Percentiles rank a stretch among this genome's conserved stretches.
phyloP scores from a whole-genome alignment of 768 basidiomycete species.

The Tulasnella sp. region DNA sequence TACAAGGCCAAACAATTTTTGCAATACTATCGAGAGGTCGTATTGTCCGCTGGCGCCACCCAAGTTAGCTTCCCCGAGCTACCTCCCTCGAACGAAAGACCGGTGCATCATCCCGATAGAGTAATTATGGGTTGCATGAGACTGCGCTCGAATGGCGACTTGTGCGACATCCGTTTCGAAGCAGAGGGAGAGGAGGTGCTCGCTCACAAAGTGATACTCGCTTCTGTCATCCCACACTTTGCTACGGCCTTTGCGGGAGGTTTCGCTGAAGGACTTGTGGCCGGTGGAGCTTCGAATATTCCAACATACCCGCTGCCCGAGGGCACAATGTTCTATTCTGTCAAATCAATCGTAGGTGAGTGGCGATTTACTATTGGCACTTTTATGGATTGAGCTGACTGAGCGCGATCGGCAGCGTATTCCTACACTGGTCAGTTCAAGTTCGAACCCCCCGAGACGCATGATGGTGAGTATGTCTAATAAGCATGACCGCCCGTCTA shows the following conservation, averaged over 20 bases:
- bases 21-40: neutral
- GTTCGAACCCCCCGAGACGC: neutral
- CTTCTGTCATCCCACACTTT: slow-evolving; percentile 7
- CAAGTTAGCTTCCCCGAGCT: neutral
- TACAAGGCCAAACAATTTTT: neutral
- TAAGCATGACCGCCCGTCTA: too few relatives aligned
- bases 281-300: neutral
- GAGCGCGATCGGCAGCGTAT: neutral
- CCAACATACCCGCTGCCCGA: neutral
- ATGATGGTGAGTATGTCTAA: neutral
- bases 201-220: slow-evolving; percentile 8
- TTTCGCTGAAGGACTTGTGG: neutral
- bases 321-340: neutral
- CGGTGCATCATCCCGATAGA: neutral
- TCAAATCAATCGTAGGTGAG: slow-evolving; percentile 13
- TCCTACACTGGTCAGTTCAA: slow-evolving; percentile 1
- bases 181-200: neutral
- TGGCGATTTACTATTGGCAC: neutral
- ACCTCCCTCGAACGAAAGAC: neutral
- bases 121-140: neutral
- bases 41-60: neutral
- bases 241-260: neutral
- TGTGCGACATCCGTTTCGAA: slow-evolving; percentile 5
- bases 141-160: neutral
- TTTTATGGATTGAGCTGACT: neutral